Conservation (phyloP, 805 yeast species). For the Metschnikowia gelsemii region DNA sequence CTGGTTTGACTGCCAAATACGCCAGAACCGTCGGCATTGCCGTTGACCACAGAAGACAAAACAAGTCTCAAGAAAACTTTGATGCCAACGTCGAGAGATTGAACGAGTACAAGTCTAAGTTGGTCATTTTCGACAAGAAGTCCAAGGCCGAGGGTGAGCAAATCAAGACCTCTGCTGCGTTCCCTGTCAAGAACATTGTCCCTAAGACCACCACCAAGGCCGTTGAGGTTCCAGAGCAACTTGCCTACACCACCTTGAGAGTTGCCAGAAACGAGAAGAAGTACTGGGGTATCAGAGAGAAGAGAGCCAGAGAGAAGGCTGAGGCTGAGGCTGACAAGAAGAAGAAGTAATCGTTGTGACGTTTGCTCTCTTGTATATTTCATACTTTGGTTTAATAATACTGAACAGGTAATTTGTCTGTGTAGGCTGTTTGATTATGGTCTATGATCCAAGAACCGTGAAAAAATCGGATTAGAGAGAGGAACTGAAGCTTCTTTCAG, state of each 20-base stretch:
- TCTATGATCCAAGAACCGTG: too few species aligned
- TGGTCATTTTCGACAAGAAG: conserved; percentile 94
- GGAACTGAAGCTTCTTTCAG: too few species aligned
- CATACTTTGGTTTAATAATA: conserved; percentile 21
- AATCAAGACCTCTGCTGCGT: conserved; percentile 67
- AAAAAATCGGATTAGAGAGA: too few species aligned
- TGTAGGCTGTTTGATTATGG: too few species aligned
- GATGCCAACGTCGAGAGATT: conserved; percentile 95
- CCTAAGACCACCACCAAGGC: conserved; percentile 82
- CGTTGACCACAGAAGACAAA: conserved; percentile 99
- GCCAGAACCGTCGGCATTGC: conserved; percentile 99
- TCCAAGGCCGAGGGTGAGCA: conserved; percentile 74
- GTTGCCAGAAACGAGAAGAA: conserved; percentile 92
- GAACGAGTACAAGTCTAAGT: conserved; percentile 92
- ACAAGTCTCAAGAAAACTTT: conserved; percentile 94
- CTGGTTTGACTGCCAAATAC: conserved; percentile 83
- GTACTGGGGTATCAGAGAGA: conserved; percentile 93
- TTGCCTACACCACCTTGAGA: conserved; percentile 94
- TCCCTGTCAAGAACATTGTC: conserved; percentile 87
- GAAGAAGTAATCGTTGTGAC: conserved; percentile 67
- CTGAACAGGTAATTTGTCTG: conserved; percentile 13
- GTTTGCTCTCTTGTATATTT: conserved; percentile 15
- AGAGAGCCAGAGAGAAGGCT: conserved; percentile 96
- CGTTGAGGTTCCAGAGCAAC: conserved; percentile 65
- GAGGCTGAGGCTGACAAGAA: conserved; percentile 98